These are phyloP conservation scores for Claviceps humidiphila DNA, from an alignment of 2,329 filamentous ascomycete species.

Conservation along the genomic window DNA sequence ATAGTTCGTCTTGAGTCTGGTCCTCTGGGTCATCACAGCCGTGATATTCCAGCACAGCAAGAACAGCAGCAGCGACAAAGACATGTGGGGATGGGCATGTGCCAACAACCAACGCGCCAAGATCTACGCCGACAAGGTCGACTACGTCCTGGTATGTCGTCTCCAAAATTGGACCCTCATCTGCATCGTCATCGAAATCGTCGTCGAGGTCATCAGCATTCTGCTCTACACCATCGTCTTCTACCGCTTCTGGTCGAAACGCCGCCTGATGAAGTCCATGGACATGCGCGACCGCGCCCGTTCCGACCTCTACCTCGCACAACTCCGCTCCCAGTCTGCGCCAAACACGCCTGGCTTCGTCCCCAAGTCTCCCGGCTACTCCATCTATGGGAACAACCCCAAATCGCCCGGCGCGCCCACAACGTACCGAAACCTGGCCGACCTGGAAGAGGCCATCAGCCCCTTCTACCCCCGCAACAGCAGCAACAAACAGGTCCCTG, in stretches of 20 bases:
- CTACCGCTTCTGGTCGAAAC: slow-evolving; percentile 96
- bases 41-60: slow-evolving; percentile 70
- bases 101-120: slow-evolving; percentile 70
- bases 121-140: slow-evolving; percentile 65
- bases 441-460: slow-evolving; percentile 28
- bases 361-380: slow-evolving; percentile 38
- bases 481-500: slow-evolving; percentile 35
- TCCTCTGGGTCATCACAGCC: slow-evolving; percentile 85
- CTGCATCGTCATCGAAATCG: slow-evolving; percentile 93
- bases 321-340: slow-evolving; percentile 71
- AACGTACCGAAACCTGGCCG: slow-evolving; percentile 36
- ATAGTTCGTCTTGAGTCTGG: slow-evolving; percentile 72
- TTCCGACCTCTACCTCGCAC: slow-evolving; percentile 85
- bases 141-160: slow-evolving; percentile 84
- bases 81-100: slow-evolving; percentile 98
- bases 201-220: slow-evolving; percentile 84
- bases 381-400: slow-evolving; percentile 10
- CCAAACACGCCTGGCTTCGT: slow-evolving; percentile 89
- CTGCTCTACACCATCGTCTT: slow-evolving; percentile 88
- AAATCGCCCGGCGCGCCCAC: slow-evolving; percentile 37
- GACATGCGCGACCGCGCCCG: slow-evolving; percentile 86
- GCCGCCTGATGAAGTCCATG: slow-evolving; percentile 92
- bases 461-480: slow-evolving; percentile 30
- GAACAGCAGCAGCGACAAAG: slow-evolving; percentile 57
- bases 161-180: slow-evolving; percentile 90